A percentile compares a stretch with the other conserved stretches of the same genome.
Conservation (phyloP, 345 rosid genomes). For the Excoecaria cochinchinensis region DNA sequence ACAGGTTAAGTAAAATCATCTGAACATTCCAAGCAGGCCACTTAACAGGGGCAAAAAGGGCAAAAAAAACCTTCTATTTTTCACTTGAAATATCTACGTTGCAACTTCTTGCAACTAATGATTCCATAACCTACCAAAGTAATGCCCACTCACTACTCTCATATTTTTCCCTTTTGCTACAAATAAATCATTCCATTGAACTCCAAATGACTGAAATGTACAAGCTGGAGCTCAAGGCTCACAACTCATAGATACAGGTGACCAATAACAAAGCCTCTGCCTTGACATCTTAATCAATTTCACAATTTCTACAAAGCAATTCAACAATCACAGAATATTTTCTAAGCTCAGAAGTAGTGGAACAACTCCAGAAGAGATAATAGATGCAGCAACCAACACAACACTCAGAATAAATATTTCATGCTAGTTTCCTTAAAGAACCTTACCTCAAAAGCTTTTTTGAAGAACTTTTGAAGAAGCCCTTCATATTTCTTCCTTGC, state of each 20-base stretch:
- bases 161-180: background rate
- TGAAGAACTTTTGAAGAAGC: conserved; percentile 77
- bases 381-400: background rate
- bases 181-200: background rate
- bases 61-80: background rate
- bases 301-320: background rate
- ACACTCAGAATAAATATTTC: background rate
- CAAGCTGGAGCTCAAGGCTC: background rate
- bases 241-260: background rate
- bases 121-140: background rate
- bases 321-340: background rate
- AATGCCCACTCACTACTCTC: background rate
- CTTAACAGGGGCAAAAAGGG: too few relatives aligned
- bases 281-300: background rate
- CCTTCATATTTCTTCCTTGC: conserved; percentile 81
- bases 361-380: background rate
- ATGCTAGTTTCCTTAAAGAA: background rate
- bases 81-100: background rate
- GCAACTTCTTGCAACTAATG: background rate
- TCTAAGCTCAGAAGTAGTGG: background rate
- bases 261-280: background rate
- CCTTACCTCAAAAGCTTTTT: conserved; percentile 79
- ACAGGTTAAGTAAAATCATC: background rate
- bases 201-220: background rate
- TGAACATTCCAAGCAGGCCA: background rate